These are phyloP conservation scores for Fraxinus albicans DNA, from an alignment of 305 asterid species.

Conservation along the genomic window DNA sequence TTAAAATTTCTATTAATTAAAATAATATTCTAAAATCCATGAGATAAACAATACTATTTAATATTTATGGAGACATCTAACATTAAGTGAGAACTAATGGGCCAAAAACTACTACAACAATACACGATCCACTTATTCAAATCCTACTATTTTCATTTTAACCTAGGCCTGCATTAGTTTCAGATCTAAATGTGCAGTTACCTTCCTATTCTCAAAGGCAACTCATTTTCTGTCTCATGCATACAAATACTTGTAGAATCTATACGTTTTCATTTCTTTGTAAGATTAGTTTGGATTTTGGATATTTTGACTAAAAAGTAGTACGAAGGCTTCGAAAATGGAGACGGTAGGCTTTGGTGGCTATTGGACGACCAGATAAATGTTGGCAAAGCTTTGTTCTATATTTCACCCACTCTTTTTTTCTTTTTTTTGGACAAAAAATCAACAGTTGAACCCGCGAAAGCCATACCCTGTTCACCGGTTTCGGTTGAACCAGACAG, in stretches of 20 bases:
- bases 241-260: not conserved
- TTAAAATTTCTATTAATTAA: not conserved
- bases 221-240: not conserved
- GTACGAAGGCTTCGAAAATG: not conserved
- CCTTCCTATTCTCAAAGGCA: not conserved
- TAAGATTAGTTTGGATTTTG: no score
- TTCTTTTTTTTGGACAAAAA: not conserved
- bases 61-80: not conserved
- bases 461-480: not conserved
- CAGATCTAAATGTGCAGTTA: not conserved
- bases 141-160: not conserved
- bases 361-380: not conserved
- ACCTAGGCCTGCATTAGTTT: not conserved
- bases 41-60: not conserved
- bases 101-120: not conserved
- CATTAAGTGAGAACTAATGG: not conserved
- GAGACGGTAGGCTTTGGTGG: not conserved
- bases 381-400: not conserved
- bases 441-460: not conserved
- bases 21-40: not conserved
- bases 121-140: not conserved
- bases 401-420: not conserved
- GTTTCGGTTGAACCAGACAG: not conserved
- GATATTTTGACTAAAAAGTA: not conserved
- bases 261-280: not conserved